Conservation (phyloP, 2,329 filamentous ascomycete genomes). For the Bertia moriformis region DNA sequence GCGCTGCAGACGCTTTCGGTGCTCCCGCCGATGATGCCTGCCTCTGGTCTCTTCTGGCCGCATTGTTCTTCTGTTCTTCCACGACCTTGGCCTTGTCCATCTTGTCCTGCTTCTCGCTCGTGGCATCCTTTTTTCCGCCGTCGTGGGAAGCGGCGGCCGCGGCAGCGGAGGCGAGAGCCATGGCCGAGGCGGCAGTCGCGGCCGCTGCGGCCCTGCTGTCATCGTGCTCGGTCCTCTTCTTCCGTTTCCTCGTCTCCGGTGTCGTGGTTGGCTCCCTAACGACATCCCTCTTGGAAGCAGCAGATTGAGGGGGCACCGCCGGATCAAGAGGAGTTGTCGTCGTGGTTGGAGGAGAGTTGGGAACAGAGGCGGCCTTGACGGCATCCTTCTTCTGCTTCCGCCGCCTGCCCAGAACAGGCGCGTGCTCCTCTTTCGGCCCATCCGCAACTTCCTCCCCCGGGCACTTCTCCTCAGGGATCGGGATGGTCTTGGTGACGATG, state of each 20-base stretch:
- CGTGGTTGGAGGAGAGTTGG: too few species aligned
- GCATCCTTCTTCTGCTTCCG: constrained; percentile 73
- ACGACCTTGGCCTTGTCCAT: constrained; percentile 3
- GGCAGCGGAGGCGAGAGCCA: not conserved
- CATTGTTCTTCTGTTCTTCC: constrained; percentile 4
- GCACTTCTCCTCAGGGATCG: too few species aligned
- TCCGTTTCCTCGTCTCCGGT: constrained; percentile 7
- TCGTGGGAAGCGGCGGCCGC: not conserved
- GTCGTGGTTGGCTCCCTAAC: too few species aligned
- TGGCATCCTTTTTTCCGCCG: constrained; percentile 4
- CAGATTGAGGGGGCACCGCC: too few species aligned
- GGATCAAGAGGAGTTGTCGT: too few species aligned
- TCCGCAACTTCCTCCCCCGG: constrained; percentile 11
- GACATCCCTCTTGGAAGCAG: too few species aligned
- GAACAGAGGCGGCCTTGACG: too few species aligned
- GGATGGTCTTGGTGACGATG: constrained; percentile 33
- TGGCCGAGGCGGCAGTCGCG: constrained; percentile 3
- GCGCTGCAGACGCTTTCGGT: constrained; percentile 8
- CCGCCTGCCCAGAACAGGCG: constrained; percentile 65
- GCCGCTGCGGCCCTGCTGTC: constrained; percentile 5
- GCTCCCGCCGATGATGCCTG: constrained; percentile 3
- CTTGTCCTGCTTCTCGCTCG: constrained; percentile 10
- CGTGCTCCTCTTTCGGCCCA: constrained; percentile 37
- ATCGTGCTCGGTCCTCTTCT: constrained; percentile 5
- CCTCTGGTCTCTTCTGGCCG: not conserved